These are phyloP conservation scores for Ophiosphaerella herpotricha DNA, from an alignment of 2,329 filamentous ascomycete genomes.

Conservation along the genomic window DNA sequence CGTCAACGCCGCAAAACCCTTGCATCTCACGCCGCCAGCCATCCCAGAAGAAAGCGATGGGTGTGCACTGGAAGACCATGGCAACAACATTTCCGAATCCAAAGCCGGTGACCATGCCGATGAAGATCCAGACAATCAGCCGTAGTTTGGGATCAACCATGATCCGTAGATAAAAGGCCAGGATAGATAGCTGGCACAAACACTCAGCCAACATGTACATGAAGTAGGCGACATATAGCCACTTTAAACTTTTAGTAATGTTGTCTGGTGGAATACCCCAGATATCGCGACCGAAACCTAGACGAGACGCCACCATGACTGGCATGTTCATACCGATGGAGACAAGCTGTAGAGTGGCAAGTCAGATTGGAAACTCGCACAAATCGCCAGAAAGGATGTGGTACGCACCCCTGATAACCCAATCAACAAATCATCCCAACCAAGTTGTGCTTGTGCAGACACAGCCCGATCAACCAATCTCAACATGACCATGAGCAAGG, in stretches of 20 bases:
- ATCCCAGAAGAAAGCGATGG: constrained; percentile 47
- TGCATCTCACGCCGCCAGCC: constrained; percentile 45
- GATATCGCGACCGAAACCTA: constrained; percentile 38
- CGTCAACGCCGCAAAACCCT: constrained; percentile 42
- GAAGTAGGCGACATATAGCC: constrained; percentile 36
- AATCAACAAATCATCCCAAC: constrained; percentile 39
- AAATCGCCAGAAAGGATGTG: not conserved
- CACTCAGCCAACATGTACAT: constrained; percentile 34
- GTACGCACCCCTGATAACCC: constrained; percentile 32
- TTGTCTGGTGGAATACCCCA: constrained; percentile 34
- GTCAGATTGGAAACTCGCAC: not conserved
- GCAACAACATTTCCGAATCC: constrained; percentile 29
- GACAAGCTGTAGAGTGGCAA: constrained; percentile 11
- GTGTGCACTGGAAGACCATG: constrained; percentile 46
- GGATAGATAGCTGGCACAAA: constrained; percentile 37
- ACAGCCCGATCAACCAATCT: constrained; percentile 29
- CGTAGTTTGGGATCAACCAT: constrained; percentile 25
- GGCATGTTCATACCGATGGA: constrained; percentile 34
- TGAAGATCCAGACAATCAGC: constrained; percentile 22
- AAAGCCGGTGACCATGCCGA: constrained; percentile 27
- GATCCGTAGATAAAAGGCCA: constrained; percentile 40
- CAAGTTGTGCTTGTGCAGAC: constrained; percentile 28
- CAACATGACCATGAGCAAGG: constrained; percentile 33
- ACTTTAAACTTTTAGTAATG: constrained; percentile 34
- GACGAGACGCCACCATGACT: constrained; percentile 28